Conservation (phyloP, 1,139 yeast genomes). For the Lodderomyces parapsilosis region DNA sequence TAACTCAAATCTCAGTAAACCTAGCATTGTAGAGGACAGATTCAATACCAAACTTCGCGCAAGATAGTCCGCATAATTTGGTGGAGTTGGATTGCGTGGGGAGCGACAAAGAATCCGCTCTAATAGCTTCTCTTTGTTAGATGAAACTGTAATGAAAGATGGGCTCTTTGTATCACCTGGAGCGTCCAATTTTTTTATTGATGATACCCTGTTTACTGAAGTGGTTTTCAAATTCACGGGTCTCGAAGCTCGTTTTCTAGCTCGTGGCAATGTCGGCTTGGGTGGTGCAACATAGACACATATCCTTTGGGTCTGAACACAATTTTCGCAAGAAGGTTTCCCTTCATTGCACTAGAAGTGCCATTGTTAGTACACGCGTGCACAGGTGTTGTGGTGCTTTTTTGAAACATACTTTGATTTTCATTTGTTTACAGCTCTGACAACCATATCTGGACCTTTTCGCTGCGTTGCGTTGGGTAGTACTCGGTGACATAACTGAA, state of each 20-base stretch:
- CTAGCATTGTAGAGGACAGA: constrained; percentile 19
- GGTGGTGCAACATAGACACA: constrained; percentile 23
- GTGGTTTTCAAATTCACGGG: not conserved
- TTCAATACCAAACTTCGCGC: constrained; percentile 13
- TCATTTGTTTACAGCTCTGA: constrained; percentile 28
- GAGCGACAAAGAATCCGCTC: not conserved
- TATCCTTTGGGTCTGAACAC: constrained; percentile 27
- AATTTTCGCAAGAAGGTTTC: constrained; percentile 39
- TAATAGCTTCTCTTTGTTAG: not conserved
- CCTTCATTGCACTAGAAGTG: constrained; percentile 28
- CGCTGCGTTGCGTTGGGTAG: constrained; percentile 1
- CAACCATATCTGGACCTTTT: constrained; percentile 31
- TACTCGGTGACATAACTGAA: no score
- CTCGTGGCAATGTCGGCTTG: not conserved
- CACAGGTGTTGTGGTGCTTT: no score
- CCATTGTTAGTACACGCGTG: constrained; percentile 2
- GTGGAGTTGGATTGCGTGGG: not conserved
- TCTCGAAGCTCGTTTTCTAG: not conserved
- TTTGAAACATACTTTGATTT: constrained; percentile 25
- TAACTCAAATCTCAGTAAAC: constrained; percentile 29
- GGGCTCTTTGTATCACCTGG: not conserved
- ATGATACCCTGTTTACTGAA: not conserved
- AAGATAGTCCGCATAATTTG: constrained; percentile 2
- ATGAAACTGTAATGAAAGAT: not conserved
- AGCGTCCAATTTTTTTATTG: not conserved